Percentiles rank a stretch among this genome's conserved stretches.
phyloP scores from a whole-genome alignment of 2,329 filamentous ascomycete genomes.

The Pseudogymnoascus sp. region DNA sequence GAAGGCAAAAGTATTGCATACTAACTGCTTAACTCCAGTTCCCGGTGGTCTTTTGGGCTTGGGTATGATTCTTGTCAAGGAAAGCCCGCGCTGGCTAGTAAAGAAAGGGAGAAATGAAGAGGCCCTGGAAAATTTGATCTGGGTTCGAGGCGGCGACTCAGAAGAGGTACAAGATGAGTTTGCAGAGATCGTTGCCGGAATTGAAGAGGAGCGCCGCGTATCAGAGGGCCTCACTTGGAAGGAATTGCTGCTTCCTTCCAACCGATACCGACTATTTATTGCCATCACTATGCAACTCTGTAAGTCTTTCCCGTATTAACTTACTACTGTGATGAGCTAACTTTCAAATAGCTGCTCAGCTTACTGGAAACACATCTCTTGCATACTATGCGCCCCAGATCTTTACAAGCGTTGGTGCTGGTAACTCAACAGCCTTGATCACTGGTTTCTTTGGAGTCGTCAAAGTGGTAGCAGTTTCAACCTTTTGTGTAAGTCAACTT shows the following conservation, averaged over 20 bases:
- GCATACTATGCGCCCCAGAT: slow-evolving; percentile 46
- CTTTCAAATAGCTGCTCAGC: slow-evolving; percentile 26
- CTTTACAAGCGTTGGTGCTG: slow-evolving; percentile 41
- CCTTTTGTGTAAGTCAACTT: slow-evolving; percentile 22
- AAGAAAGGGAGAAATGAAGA: slow-evolving; percentile 37
- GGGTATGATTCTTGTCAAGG: slow-evolving; percentile 41
- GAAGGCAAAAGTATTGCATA: too few species aligned
- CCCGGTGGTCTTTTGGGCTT: slow-evolving; percentile 38
- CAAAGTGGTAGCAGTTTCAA: slow-evolving; percentile 35
- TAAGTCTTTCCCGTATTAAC: slow-evolving; percentile 12
- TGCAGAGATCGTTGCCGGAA: slow-evolving; percentile 35
- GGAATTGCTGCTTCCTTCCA: slow-evolving; percentile 38
- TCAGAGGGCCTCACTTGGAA: slow-evolving; percentile 39
- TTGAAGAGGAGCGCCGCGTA: slow-evolving; percentile 38
- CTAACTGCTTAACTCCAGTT: slow-evolving; percentile 18
- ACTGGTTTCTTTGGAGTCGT: slow-evolving; percentile 45
- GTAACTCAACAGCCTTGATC: slow-evolving; percentile 37
- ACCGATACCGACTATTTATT: slow-evolving; percentile 39
- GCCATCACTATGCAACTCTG: slow-evolving; percentile 40
- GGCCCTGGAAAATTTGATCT: slow-evolving; percentile 39
- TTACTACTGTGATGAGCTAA: not conserved
- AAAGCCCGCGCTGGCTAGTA: slow-evolving; percentile 42
- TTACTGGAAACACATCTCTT: slow-evolving; percentile 43
- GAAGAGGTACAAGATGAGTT: slow-evolving; percentile 32
- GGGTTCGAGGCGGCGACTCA: slow-evolving; percentile 41